Percentiles rank a stretch among this genome's conserved stretches.
Conservation (phyloP, 169 alveolate genomes). For the Condylostoma magnum region DNA sequence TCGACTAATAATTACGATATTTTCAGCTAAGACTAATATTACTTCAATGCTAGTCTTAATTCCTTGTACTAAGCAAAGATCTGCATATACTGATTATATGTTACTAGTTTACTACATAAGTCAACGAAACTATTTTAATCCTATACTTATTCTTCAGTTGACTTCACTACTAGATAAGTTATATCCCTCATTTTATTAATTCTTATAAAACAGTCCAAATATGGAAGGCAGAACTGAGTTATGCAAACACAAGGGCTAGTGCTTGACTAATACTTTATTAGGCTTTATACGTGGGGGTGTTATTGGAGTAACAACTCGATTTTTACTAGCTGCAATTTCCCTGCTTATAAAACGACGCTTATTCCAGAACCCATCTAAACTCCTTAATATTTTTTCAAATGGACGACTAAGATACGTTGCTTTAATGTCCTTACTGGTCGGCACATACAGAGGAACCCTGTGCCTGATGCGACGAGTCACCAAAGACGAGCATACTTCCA, state of each 20-base stretch:
- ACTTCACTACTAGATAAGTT: too few species aligned
- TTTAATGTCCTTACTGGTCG: conserved; percentile 6
- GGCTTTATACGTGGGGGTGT: conserved; percentile 12
- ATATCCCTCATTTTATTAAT: too few species aligned
- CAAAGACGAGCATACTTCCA: background rate
- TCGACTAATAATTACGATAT: background rate
- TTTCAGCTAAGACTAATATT: too few species aligned
- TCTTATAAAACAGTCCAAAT: too few species aligned
- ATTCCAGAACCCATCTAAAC: background rate
- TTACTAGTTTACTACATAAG: too few species aligned
- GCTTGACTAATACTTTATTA: background rate
- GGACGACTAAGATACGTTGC: background rate
- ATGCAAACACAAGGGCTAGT: conserved; percentile 22
- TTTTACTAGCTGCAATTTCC: background rate
- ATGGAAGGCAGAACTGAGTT: too few species aligned
- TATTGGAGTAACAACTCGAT: conserved; percentile 5
- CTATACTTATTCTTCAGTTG: too few species aligned
- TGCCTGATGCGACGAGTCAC: background rate
- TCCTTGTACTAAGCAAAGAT: too few species aligned
- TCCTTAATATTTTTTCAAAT: conserved; percentile 4
- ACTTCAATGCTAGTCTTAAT: too few species aligned
- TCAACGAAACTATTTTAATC: too few species aligned
- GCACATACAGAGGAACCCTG: background rate
- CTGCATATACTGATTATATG: too few species aligned
- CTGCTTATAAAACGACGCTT: background rate